phyloP scores from a whole-genome alignment of 1,139 yeast genomes.

The Zygoascus hellenicus region DNA sequence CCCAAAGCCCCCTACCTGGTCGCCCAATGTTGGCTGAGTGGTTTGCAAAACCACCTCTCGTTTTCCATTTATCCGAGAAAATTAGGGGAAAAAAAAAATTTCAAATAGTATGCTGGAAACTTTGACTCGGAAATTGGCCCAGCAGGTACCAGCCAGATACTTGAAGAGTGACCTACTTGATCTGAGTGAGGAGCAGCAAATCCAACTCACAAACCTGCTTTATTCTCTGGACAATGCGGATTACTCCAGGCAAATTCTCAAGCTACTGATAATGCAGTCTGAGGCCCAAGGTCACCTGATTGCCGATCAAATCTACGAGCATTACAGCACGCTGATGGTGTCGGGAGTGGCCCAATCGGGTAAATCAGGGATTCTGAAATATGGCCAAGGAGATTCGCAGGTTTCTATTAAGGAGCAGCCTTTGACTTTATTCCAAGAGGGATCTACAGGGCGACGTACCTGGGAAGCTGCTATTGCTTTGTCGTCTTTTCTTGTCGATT shows the following conservation, averaged over 20 bases:
- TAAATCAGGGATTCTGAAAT: not conserved
- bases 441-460: conserved; percentile 84
- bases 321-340: conserved; percentile 19
- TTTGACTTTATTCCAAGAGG: conserved; percentile 43
- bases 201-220: not conserved
- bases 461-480: conserved; percentile 92
- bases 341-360: not conserved
- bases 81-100: too few relatives aligned
- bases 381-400: conserved; percentile 8
- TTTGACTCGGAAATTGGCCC: conserved; percentile 1
- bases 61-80: too few relatives aligned
- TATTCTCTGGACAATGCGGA: not conserved
- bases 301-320: conserved; percentile 21
- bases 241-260: conserved; percentile 15
- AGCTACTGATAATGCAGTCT: conserved; percentile 15
- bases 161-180: not conserved
- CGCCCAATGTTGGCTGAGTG: too few relatives aligned
- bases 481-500: conserved; percentile 40
- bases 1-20: not conserved
- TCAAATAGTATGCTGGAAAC: not conserved
- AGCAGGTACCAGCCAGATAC: conserved; percentile 6
- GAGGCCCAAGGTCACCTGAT: conserved; percentile 14
- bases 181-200: not conserved
- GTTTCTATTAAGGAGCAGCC: conserved; percentile 21
- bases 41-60: too few relatives aligned